phyloP scores from a whole-genome alignment of 768 basidiomycete species.

The Amanita subjunquillea region DNA sequence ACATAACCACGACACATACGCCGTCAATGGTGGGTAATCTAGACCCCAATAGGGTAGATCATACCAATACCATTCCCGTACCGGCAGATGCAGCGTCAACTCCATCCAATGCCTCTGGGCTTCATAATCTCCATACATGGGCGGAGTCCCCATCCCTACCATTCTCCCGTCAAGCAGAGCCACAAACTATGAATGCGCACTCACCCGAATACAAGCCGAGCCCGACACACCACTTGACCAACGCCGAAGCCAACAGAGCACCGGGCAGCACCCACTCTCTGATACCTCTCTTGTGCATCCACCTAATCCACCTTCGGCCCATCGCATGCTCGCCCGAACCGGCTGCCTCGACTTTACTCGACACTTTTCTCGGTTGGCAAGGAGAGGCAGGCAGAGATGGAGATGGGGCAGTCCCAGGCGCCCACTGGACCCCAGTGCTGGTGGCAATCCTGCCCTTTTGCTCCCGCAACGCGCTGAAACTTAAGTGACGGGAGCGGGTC shows the following conservation, averaged over 20 bases:
- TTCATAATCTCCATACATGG: constrained; percentile 89
- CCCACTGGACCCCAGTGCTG: not conserved
- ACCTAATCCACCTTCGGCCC: constrained; percentile 59
- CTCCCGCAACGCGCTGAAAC: constrained; percentile 35
- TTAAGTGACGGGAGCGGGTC: constrained; percentile 12
- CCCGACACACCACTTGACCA: constrained; percentile 62
- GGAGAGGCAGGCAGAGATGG: not conserved
- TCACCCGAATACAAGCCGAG: constrained; percentile 78
- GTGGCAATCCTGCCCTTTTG: constrained; percentile 13
- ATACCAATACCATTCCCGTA: constrained; percentile 77
- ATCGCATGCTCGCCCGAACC: constrained; percentile 22
- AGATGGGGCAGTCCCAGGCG: not conserved
- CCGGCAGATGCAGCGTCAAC: constrained; percentile 67
- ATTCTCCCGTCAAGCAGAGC: not conserved
- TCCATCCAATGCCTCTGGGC: constrained; percentile 97
- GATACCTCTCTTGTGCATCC: constrained; percentile 67
- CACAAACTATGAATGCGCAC: constrained; percentile 14
- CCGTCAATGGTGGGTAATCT: constrained; percentile 92
- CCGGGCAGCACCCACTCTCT: constrained; percentile 50
- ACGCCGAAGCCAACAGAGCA: constrained; percentile 38
- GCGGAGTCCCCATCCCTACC: constrained; percentile 58
- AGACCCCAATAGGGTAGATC: constrained; percentile 90
- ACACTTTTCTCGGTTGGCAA: not conserved
- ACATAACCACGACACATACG: constrained; percentile 80
- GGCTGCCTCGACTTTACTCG: not conserved